Evolutionary conservation across 164 flowering plant species (phyloP).

Genomic region (Vitis riparia): DNA sequence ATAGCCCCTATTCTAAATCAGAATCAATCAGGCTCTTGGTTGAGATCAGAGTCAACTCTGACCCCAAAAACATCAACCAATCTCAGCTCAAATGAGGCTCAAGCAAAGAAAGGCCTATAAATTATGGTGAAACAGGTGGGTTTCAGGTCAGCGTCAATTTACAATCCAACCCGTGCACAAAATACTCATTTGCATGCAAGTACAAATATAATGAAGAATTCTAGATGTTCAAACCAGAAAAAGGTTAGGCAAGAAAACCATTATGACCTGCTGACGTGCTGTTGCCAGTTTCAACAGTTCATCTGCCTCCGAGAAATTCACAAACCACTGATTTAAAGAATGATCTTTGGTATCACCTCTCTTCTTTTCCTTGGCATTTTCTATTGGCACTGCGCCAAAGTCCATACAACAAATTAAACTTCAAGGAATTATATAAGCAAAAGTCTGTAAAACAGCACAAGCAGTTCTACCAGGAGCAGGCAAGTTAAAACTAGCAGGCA

Average conservation of each 20-base stretch:
- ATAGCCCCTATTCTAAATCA: no score
- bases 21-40: no score
- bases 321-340: conserved; percentile 66
- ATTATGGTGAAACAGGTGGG: no score
- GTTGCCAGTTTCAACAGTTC: conserved; percentile 83
- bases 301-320: conserved; percentile 87
- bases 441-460: not conserved
- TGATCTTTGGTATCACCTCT: conserved; percentile 73
- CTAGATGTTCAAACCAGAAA: not conserved
- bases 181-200: not conserved
- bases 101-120: no score
- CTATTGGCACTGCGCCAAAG: conserved; percentile 35
- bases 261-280: conserved; percentile 79
- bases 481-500: conserved; percentile 56
- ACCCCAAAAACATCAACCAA: no score
- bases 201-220: not conserved
- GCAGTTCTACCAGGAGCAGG: conserved; percentile 52
- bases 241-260: not conserved
- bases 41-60: no score
- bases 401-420: not conserved
- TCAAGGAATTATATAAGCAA: not conserved
- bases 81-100: no score
- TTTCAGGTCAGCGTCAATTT: no score
- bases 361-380: conserved; percentile 40
- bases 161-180: no score